Percentiles rank a stretch among this genome's conserved stretches.
phyloP scores from a whole-genome alignment of 2,329 filamentous ascomycete species.

The Colletotrichum agaves region DNA sequence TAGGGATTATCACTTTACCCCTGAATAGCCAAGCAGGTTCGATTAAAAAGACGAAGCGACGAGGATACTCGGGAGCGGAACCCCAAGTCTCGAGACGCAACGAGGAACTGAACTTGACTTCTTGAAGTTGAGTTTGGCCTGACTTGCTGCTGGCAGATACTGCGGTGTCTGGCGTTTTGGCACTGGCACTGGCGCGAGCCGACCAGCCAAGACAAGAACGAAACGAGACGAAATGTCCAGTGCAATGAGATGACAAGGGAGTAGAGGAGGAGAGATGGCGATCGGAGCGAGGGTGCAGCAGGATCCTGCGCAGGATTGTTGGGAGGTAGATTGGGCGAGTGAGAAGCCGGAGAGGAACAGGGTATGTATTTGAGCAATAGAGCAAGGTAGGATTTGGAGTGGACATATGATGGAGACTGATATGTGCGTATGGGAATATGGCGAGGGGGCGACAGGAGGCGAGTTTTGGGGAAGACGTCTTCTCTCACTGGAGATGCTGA shows the following conservation, averaged over 20 bases:
- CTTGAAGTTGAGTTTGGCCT: neutral
- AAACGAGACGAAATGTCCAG: conserved; percentile 27
- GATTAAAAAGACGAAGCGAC: conserved; percentile 36
- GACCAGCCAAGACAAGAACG: conserved; percentile 21
- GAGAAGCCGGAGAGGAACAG: conserved; percentile 44
- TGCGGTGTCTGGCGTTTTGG: conserved; percentile 11
- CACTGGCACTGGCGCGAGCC: too few species aligned
- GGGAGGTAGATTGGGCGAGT: conserved; percentile 36
- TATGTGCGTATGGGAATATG: conserved; percentile 41
- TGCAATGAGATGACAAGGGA: conserved; percentile 37
- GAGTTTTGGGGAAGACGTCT: conserved; percentile 22
- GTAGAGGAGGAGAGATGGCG: conserved; percentile 37
- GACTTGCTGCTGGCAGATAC: conserved; percentile 21
- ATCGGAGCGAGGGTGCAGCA: conserved; percentile 42
- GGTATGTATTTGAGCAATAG: conserved; percentile 50
- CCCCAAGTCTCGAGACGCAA: conserved; percentile 50
- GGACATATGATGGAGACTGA: conserved; percentile 46
- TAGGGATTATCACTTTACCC: conserved; percentile 40
- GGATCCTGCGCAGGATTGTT: conserved; percentile 15
- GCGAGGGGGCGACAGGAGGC: conserved; percentile 27
- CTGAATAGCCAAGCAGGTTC: conserved; percentile 48
- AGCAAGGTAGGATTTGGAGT: conserved; percentile 48
- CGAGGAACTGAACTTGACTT: neutral
- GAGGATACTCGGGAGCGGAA: conserved; percentile 47
- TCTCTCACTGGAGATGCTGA: conserved; percentile 21